Percentiles rank a stretch among this genome's conserved stretches.
Conservation (phyloP, 2,329 filamentous ascomycete genomes). For the Cordyceps farinosa region DNA sequence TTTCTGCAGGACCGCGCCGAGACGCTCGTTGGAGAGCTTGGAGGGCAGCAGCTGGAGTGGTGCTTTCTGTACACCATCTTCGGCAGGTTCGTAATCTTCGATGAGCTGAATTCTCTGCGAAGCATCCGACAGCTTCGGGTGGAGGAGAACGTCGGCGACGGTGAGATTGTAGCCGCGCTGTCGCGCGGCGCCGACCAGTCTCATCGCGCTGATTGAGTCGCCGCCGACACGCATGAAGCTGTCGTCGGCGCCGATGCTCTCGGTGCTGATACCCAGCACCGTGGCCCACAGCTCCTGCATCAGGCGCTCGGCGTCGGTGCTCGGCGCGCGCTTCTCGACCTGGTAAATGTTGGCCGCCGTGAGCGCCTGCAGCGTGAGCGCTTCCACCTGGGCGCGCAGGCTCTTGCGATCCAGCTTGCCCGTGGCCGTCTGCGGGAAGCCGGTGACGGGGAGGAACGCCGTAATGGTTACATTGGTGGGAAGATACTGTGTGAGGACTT, state of each 20-base stretch:
- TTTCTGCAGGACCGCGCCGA: slow-evolving; percentile 41
- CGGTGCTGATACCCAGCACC: slow-evolving; percentile 34
- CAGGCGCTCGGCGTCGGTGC: background rate
- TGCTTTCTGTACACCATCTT: background rate
- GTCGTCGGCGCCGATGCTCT: slow-evolving; percentile 27
- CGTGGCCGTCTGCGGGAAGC: slow-evolving; percentile 18
- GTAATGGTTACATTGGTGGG: slow-evolving; percentile 20
- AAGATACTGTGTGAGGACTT: slow-evolving; percentile 19
- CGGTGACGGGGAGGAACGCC: slow-evolving; percentile 22
- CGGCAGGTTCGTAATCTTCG: slow-evolving; percentile 33
- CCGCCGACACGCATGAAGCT: slow-evolving; percentile 36
- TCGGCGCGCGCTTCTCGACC: background rate
- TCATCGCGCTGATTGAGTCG: slow-evolving; percentile 38
- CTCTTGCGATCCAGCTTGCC: slow-evolving; percentile 21
- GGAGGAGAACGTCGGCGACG: slow-evolving; percentile 25
- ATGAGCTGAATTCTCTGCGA: slow-evolving; percentile 31
- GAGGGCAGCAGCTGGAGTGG: background rate
- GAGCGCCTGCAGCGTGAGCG: background rate
- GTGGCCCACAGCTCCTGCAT: slow-evolving; percentile 28
- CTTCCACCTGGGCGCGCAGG: slow-evolving; percentile 8
- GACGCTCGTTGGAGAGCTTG: slow-evolving; percentile 31
- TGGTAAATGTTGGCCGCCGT: background rate
- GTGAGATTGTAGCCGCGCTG: slow-evolving; percentile 25
- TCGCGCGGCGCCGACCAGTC: slow-evolving; percentile 30
- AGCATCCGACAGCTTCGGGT: slow-evolving; percentile 36